These are phyloP conservation scores for Fusarium tricinctum DNA, from an alignment of 2,329 filamentous ascomycete species.

Conservation along the genomic window DNA sequence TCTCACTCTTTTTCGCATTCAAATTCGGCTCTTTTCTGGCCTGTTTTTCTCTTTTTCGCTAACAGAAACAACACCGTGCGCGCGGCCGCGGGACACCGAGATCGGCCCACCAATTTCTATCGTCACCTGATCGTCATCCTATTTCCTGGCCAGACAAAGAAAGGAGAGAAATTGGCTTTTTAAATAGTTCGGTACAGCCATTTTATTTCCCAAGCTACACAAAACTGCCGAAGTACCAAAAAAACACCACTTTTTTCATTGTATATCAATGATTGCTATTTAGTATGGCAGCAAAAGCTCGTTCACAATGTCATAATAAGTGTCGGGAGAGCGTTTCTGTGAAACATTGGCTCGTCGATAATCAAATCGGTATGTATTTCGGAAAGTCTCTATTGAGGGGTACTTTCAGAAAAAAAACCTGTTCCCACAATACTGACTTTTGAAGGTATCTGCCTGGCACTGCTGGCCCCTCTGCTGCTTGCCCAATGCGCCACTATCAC, in stretches of 20 bases:
- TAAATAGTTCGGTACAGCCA: background rate
- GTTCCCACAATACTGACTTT: constrained; percentile 25
- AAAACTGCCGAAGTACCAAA: background rate
- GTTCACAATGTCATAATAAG: background rate
- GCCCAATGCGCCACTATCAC: constrained; percentile 86
- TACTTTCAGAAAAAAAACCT: background rate
- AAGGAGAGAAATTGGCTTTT: background rate
- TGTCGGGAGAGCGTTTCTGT: background rate
- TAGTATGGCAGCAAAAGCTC: constrained; percentile 10
- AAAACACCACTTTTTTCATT: fast-evolving
- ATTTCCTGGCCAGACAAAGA: background rate
- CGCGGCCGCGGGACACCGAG: constrained; percentile 2
- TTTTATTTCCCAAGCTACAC: constrained; percentile 6
- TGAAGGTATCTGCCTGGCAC: constrained; percentile 84
- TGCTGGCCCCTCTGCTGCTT: constrained; percentile 83
- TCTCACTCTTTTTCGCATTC: constrained; percentile 9
- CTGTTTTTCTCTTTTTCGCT: background rate
- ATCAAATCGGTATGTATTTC: constrained; percentile 22
- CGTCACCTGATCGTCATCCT: constrained; percentile 15
- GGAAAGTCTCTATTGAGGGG: background rate
- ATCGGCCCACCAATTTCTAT: constrained; percentile 6
- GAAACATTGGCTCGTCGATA: constrained; percentile 34
- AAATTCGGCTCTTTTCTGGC: background rate
- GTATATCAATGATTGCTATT: background rate
- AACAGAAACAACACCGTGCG: constrained; percentile 4